Base-by-base conservation (phyloP, 768 basidiomycete species). In the Mycena kentingensis region DNA sequence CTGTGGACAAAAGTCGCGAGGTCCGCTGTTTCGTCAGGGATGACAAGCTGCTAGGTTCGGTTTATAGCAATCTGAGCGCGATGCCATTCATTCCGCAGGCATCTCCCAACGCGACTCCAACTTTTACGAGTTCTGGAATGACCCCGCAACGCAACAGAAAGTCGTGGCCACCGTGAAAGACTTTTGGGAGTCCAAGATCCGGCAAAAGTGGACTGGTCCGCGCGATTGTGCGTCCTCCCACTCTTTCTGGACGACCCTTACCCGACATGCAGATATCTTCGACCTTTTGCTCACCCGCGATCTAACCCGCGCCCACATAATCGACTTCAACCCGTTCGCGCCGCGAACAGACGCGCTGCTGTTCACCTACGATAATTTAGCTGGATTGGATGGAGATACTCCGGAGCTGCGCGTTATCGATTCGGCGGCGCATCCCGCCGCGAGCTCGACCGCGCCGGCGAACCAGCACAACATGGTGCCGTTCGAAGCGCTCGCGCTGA, bases 271-370 rank as follows among this genome's bases (percentile, higher is more conserved):
- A 95, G 95, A 97, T 64, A 73, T 80, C 8, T 87, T 98, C 61
- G 95, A 98, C 66, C 70, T 97, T 39, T 80, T 95, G 54, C 79
- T 98, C 29, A 93, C 92, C 2, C 85, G 92, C 25, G 85, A 93
- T 66, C 76, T 92, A 29, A 68, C 78, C 2, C 77, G 83, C 11
- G 90, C 83, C 15, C 88, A 93, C 68, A 76, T 98, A 60, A 66
- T 98, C 63, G 96, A 98, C 67, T 93, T 98, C 70, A 93, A 93
- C 59, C 92, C 93, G 0, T 97, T 88, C 63, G 81, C 86, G 11
- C 81, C 84, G 4, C 84, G 82, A 31, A 97, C 96, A n/a, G 94
- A 98, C 61, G 67, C 93, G 0, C 79, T 96, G 0, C 75, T 97
- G 16, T 98, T 96, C 71, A 80, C 80, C 1, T 98, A 92, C 64